Evolutionary conservation across 1,284 basidiomycete genomes (phyloP), one percentile per base, ranked within the genome.

Genomic region (Albatrellus sp.): DNA sequence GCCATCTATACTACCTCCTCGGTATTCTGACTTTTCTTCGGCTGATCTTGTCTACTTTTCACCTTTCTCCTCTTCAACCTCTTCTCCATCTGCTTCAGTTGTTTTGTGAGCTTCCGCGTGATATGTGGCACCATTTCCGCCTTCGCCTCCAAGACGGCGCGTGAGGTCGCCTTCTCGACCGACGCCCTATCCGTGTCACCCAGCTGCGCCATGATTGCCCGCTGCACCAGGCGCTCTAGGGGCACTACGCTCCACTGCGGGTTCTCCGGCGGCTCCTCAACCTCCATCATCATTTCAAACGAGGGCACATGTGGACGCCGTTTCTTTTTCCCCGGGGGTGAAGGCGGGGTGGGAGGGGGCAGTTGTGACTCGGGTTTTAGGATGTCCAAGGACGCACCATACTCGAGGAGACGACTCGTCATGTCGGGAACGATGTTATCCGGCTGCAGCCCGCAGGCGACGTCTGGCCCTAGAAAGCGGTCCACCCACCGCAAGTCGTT

Each of bases 221-320:
- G 48, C 19, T 46, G 43, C 13, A 62, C 13, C 10, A 60, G 50
- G n/a, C 58, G 53, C 44, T 57, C 54, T n/a, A 61, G 52, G 12
- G 58, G 59, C 31, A 38, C 44, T 9, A 53, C 20, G 24, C 48
- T 46, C 37, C 50, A 53, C 39, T 38, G 33, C 14, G 11, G 28
- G 6, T 40, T 20, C 28, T 30, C 31, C 11, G 46, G 42, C 8
- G 31, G 29, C 10, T 43, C 16, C 38, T 46, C 40, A 20, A 40
- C 19, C 7, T 39, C 48, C 43, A 48, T 6, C 7, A 56, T 38
- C 37, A 47, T 43, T 20, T 39, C 13, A 19, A 50, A 44, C 1
- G 50, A 37, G 0, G 58, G 58, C 40, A 54, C 45, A 10, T 47
- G 48, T 7, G 24, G n/a, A n/a, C n/a, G n/a, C n/a, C n/a, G n/a